Base-by-base conservation (phyloP, 495 filamentous ascomycete genomes). In the Aspergillus mulundensis region DNA sequence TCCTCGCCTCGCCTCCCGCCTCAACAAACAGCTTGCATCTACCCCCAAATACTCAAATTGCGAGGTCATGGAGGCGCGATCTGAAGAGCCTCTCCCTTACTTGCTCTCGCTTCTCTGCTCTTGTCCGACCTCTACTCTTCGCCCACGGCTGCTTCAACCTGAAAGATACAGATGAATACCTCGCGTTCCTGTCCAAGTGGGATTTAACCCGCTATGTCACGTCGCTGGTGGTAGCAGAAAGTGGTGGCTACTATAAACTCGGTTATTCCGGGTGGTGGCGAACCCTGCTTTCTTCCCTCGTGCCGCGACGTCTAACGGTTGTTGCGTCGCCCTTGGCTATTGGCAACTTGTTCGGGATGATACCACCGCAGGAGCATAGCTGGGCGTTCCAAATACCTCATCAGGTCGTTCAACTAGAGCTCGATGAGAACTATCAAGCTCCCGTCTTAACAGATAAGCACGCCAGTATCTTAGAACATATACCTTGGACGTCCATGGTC, bases 361-460 rank as follows among this genome's bases (percentile, higher is more conserved):
- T 57, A n/a, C 64, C 72, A 12, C 60, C 64, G 28, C 65, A 71
- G 28, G 63, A 57, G 4, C 63, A 76, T 57, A 68, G 60, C 43
- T 76, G 72, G 71, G 73, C 73, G 16, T 77, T 77, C 59, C 66
- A 70, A 21, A 69, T 74, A 18, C 53, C 67, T 0, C 50, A 70
- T 10, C 74, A 77, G 46, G 61, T 67, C 8, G 18, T 76, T 23
- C 61, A 68, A 16, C 24, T 73, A 21, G 61, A 68, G 32, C 62
- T 41, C 32, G 53, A 64, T 12, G 52, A 43, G 38, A 5, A 21
- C 42, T 8, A 25, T 16, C 24, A 50, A 20, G 34, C 23, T n/a
- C n/a, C 21, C 15, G 48, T 15, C 53, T 49, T 11, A n/a, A 19
- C 64, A 28, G 47, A 62, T 3, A 38, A 57, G 1, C 61, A 51